Evolutionary conservation across 2,329 filamentous ascomycete genomes (phyloP), one percentile per base, ranked within the genome.

Genomic region (Penicillium freii): DNA sequence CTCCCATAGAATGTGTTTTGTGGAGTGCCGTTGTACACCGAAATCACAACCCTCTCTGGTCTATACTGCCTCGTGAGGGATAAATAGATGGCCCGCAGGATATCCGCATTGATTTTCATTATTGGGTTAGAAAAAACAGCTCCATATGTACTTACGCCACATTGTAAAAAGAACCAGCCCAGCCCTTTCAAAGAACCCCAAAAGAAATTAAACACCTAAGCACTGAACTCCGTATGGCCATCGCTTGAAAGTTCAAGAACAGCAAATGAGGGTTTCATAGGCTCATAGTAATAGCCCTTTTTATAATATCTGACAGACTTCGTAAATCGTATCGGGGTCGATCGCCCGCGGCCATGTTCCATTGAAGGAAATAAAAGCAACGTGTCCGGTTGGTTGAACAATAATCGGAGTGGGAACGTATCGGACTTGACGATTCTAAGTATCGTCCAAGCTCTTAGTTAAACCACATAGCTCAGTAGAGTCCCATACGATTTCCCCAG

Each of bases 401-500:
- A 36, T 38, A 13, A 39, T 27, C 8, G 31, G 31, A 38, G 13
- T 29, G 42, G n/a, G n/a, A 31, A 31, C 8, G 15, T 39, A 39
- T 47, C 23, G 19, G 13, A 27, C 19, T 47, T 39, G 13, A 29
- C 15, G 13, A 34, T 51, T 50, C 7, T 1, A 13, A 38, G 10
- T 27, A 27, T 31, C n/a, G 21, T 13, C 21, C n/a, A 38, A 23
- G 29, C 5, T 13, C 29, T 25, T 33, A 31, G 9, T 19, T 15
- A n/a, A 25, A 23, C 15, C 5, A 9, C 31, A 25, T 23, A 48
- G 7, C 25, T 77, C 71, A 89, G 72, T 90, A 90, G 59, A 91
- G 85, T 27, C 90, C 89, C 77, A 93, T 91, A 39, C 90, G 83
- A 56, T 87, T 84, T 48, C 90, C 86, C 91, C 91, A 93, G 51